A percentile compares a stretch with the other conserved stretches of the same genome.
phyloP scores from a whole-genome alignment of 2,329 filamentous ascomycete genomes.

The Chaetomiaceae sp. region DNA sequence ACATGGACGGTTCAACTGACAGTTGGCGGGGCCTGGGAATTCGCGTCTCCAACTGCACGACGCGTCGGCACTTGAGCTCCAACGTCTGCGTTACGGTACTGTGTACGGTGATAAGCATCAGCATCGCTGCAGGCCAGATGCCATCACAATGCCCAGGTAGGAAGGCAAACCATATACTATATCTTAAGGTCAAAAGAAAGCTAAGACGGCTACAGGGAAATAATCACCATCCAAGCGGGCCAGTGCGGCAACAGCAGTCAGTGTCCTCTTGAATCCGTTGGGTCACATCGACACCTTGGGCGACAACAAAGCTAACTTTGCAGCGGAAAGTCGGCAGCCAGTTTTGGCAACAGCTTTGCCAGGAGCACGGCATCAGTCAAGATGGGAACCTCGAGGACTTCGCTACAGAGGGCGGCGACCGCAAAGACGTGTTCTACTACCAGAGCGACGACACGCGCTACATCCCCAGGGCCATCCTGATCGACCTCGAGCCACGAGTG shows the following conservation, averaged over 20 bases:
- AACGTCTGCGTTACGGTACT: too few relatives aligned
- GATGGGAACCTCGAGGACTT: slow-evolving; percentile 97
- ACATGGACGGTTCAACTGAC: too few relatives aligned
- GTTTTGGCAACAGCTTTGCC: slow-evolving; percentile 98
- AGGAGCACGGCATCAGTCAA: slow-evolving; percentile 95
- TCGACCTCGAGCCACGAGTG: slow-evolving; percentile 91
- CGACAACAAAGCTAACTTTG: neutral
- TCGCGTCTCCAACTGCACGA: slow-evolving; percentile 18
- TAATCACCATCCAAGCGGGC: slow-evolving; percentile 97
- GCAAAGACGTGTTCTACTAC: slow-evolving; percentile 99
- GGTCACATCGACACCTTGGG: slow-evolving; percentile 11
- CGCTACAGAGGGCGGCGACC: slow-evolving; percentile 92
- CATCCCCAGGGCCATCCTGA: slow-evolving; percentile 89
- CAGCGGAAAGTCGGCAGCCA: slow-evolving; percentile 74
- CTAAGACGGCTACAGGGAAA: slow-evolving; percentile 61
- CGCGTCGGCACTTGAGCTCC: slow-evolving; percentile 16
- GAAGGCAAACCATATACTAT: neutral
- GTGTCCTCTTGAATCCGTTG: slow-evolving; percentile 35
- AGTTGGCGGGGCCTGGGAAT: slow-evolving; percentile 20
- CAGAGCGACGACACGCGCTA: slow-evolving; percentile 98
- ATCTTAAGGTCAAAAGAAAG: neutral
- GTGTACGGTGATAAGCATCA: too few relatives aligned
- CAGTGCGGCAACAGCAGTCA: slow-evolving; percentile 98
- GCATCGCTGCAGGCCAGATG: slow-evolving; percentile 14
- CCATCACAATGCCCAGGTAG: slow-evolving; percentile 32